A percentile compares a stretch with the other conserved stretches of the same genome.
phyloP scores from a whole-genome alignment of 108 stramenopile genomes.

The Aurantiochytrium sp. region DNA sequence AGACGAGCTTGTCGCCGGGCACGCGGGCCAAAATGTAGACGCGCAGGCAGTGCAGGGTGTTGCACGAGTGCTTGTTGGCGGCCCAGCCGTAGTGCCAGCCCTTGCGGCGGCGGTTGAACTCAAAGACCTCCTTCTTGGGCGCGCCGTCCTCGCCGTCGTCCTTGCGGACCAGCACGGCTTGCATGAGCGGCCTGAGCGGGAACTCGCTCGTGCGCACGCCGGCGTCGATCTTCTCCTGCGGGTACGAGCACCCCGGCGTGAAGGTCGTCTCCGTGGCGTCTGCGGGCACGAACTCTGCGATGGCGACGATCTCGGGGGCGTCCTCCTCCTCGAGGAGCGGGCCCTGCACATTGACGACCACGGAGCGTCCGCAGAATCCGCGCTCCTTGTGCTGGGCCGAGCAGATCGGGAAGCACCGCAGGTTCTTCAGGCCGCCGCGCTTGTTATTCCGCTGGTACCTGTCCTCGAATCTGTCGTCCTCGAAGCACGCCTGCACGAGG shows the following conservation, averaged over 20 bases:
- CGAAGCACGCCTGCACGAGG: not conserved
- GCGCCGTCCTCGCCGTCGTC: not conserved
- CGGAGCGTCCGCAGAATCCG: not conserved
- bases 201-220: not conserved
- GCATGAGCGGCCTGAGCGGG: not conserved
- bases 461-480: not conserved
- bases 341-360: constrained; percentile 13
- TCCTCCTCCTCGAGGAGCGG: not conserved
- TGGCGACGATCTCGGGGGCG: not conserved
- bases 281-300: not conserved
- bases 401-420: not conserved
- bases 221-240: not conserved
- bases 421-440: constrained; percentile 12
- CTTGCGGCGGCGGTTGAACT: not conserved
- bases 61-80: constrained; percentile 26
- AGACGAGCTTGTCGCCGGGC: not conserved
- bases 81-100: constrained; percentile 29
- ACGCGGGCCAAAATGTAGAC: not conserved
- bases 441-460: constrained; percentile 18
- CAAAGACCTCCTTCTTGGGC: not conserved
- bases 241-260: not conserved
- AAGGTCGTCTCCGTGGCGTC: not conserved
- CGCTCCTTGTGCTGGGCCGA: not conserved
- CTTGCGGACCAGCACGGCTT: not conserved
- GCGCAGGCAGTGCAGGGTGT: not conserved